Base-by-base conservation (phyloP, 805 yeast species). In the Metschnikowia shivogae region DNA sequence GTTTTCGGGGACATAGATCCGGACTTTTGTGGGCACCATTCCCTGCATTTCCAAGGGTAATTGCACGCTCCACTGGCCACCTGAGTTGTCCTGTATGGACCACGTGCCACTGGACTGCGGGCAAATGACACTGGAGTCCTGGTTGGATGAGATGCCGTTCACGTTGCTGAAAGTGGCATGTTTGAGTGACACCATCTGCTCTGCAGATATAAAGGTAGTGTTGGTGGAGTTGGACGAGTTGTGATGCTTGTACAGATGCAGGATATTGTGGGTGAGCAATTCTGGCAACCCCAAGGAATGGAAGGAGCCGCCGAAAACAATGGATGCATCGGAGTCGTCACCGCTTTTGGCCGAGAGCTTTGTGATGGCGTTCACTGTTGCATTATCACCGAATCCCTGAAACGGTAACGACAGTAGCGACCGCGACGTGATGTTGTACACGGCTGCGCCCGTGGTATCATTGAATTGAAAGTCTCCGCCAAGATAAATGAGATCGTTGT, bases 281-380 rank as follows among this genome's bases (percentile, higher is more conserved):
- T 70, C 64, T 5, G 62, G 55, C 44, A 81, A 64, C 6, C 87
- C 88, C 35, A 89, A 65, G 8, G 84, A 77, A 45, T 69, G 57
- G 59, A 93, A 89, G 3, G 65, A 48, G 10, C 99, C 99, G 1
- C 93, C 92, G 66, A 89, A 92, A 10, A 93, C 60, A 6, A 93
- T 71, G 30, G 75, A 70, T 32, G 77, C 81, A 31, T 51, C 46
- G 26, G 36, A 17, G 33, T 47, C 50, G 38, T 45, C 45, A 39
- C 64, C 65, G 17, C 22, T 20, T 6, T 13, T n/a, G 29, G 64
- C 63, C 34, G 60, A 56, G 3, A 79, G 58, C 48, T 74, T 73
- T 0, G 78, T 52, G 13, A 93, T 89, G 6, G 90, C 70, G 49
- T 81, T 79, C 11, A 93, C 77, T 0, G 55, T 48, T 0, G 90